A percentile compares a stretch with the other conserved stretches of the same genome.
These are phyloP conservation scores for Axilococcus clingmanii DNA, from an alignment of 139 green algal genomes.

Conservation along the genomic window DNA sequence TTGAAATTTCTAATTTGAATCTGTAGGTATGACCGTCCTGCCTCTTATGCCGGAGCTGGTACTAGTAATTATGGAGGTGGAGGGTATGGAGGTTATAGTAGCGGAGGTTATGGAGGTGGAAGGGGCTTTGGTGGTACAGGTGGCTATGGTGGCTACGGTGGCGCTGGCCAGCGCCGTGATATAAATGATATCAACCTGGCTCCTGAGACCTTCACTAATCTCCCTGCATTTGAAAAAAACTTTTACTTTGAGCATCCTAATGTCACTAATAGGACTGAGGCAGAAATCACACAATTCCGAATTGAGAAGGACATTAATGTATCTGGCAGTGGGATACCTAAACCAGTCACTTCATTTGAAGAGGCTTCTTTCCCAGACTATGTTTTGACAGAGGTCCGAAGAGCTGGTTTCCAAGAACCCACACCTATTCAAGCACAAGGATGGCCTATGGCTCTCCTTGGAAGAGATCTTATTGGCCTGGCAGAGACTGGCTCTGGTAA, in stretches of 20 bases:
- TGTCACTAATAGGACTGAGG: constrained; percentile 52
- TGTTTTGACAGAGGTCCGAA: constrained; percentile 70
- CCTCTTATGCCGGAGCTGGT: neutral
- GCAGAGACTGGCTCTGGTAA: constrained; percentile 87
- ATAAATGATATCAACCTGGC: constrained; percentile 61
- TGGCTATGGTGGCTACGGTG: constrained; percentile 20
- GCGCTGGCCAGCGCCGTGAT: constrained; percentile 34
- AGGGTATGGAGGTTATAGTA: constrained; percentile 9
- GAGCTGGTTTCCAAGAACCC: constrained; percentile 69
- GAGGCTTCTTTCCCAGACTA: constrained; percentile 81
- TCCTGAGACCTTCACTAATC: constrained; percentile 64
- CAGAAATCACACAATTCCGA: constrained; percentile 66
- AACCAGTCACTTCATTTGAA: constrained; percentile 60
- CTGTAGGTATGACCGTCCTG: no score
- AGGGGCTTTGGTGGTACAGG: constrained; percentile 11
- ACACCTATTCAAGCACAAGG: constrained; percentile 82
- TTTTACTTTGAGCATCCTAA: constrained; percentile 83
- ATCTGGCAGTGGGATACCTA: constrained; percentile 48
- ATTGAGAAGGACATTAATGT: constrained; percentile 48
- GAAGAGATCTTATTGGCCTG: constrained; percentile 74
- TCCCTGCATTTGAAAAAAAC: constrained; percentile 86
- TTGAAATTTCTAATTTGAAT: neutral
- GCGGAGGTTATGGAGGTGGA: constrained; percentile 18
- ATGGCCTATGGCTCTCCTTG: constrained; percentile 84
- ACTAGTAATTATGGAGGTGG: constrained; percentile 9